These are phyloP conservation scores for Schizophyllum amplum DNA, from an alignment of 1,284 basidiomycete genomes.

Conservation along the genomic window DNA sequence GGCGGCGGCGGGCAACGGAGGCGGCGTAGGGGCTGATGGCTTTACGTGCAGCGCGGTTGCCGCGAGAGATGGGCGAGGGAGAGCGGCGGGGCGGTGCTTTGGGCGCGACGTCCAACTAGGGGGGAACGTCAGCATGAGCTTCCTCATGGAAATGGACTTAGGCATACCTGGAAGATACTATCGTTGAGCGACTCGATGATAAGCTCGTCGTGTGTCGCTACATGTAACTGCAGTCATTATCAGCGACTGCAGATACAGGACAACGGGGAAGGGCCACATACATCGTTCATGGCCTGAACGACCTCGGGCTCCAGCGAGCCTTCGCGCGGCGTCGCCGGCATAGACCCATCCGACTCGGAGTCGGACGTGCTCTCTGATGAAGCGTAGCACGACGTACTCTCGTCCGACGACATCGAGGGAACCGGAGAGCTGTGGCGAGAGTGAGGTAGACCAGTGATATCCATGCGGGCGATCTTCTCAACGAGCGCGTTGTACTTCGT, in stretches of 20 bases:
- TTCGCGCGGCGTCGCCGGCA: not conserved
- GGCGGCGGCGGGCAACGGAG: not conserved
- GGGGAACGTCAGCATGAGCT: no score
- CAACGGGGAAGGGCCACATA: not conserved
- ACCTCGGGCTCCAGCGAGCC: not conserved
- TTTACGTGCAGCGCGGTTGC: not conserved
- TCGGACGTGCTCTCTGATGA: not conserved
- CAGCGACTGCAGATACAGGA: not conserved
- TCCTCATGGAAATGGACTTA: no score
- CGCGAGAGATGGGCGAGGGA: not conserved
- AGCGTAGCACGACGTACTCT: not conserved
- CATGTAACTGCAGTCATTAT: not conserved
- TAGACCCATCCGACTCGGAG: not conserved
- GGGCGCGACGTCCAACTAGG: not conserved
- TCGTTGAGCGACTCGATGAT: not conserved
- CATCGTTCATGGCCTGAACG: not conserved
- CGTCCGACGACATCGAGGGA: not conserved
- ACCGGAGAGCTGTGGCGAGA: no score
- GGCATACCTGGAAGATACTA: no score
- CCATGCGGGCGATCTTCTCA: not conserved
- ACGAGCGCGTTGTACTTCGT: no score
- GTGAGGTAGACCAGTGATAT: not conserved
- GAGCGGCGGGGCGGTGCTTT: not conserved
- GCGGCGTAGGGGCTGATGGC: not conserved
- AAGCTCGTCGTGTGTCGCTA: not conserved